Base-by-base conservation (phyloP, 2,329 filamentous ascomycete species). In the Phialophora macrospora region DNA sequence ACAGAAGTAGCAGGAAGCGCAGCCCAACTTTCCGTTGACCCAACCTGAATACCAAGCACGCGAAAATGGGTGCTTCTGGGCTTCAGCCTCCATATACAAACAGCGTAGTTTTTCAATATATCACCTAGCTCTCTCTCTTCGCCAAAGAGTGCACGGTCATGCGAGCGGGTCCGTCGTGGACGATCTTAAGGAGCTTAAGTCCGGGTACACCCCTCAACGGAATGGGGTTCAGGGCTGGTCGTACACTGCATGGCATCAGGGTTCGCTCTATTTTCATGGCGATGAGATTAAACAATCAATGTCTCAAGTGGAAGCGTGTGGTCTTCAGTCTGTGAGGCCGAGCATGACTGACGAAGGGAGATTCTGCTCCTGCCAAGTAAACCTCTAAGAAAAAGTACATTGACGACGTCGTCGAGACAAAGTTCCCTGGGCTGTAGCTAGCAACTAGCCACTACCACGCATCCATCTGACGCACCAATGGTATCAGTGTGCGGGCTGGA, bases 401-500 rank as follows among this genome's bases (percentile, higher is more conserved):
- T 17, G 38, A n/a, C 38, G 14, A 14, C 14, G 14, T 44, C 6
- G 17, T 8, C 38, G 8, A n/a, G n/a, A 7, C 38, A 44, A n/a
- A n/a, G 32, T 44, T n/a, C 17, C 5, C 38, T n/a, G 38, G 38
- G n/a, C 17, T 7, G 38, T n/a, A 17, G 34, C 34, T 38, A 14
- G 24, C 24, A 14, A 12, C 12, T 12, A 44, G 38, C 38, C 38
- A 44, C 17, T n/a, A 17, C 17, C 17, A n/a, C 14, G 17, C 38
- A n/a, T 20, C 38, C 38, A 44, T 44, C 38, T n/a, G 38, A 44
- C 4, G 14, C 38, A 8, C 17, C 12, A 22, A 11, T 14, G 6
- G 48, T 48, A 48, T 59, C 26, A 49, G 46, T 11, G 11, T 49
- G n/a, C 26, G 46, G 26, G 56, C n/a, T 6, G 12, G 20, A 59